These are phyloP conservation scores for Aspergillus hiratsukae DNA, from an alignment of 2,329 filamentous ascomycete species.

Conservation along the genomic window DNA sequence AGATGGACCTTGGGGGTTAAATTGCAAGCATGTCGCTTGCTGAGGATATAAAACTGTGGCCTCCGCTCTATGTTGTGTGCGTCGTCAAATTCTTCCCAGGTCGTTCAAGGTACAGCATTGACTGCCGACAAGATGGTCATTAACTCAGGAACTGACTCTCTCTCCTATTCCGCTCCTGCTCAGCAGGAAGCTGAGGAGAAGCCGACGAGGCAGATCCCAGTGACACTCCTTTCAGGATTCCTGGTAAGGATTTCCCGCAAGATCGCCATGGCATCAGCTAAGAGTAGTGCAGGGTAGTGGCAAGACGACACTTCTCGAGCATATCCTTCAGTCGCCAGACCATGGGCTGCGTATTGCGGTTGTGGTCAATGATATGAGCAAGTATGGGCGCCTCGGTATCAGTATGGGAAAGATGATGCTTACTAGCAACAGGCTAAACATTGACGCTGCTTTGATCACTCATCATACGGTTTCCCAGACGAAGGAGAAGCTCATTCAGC, in stretches of 20 bases:
- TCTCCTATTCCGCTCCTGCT: neutral
- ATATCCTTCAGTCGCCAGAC: slow-evolving; percentile 60
- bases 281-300: slow-evolving; percentile 53
- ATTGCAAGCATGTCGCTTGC: neutral
- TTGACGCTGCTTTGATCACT: slow-evolving; percentile 60
- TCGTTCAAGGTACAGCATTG: neutral
- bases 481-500: slow-evolving; percentile 61
- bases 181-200: slow-evolving; percentile 19
- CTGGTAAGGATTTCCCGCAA: slow-evolving; percentile 36
- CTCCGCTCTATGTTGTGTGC: slow-evolving; percentile 16
- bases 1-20: neutral
- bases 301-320: slow-evolving; percentile 66
- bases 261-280: neutral
- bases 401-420: fast-evolving
- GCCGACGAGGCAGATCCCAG: slow-evolving; percentile 42
- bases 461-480: slow-evolving; percentile 55
- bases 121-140: slow-evolving; percentile 9
- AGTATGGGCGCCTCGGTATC: slow-evolving; percentile 33
- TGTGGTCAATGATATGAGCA: slow-evolving; percentile 69
- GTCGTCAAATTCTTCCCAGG: neutral
- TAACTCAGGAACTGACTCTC: slow-evolving; percentile 11
- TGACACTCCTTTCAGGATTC: slow-evolving; percentile 59
- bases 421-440: slow-evolving; percentile 49
- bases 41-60: neutral
- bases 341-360: slow-evolving; percentile 67